phyloP scores from a whole-genome alignment of 2,329 filamentous ascomycete genomes.

The Hypoxylon sp. region DNA sequence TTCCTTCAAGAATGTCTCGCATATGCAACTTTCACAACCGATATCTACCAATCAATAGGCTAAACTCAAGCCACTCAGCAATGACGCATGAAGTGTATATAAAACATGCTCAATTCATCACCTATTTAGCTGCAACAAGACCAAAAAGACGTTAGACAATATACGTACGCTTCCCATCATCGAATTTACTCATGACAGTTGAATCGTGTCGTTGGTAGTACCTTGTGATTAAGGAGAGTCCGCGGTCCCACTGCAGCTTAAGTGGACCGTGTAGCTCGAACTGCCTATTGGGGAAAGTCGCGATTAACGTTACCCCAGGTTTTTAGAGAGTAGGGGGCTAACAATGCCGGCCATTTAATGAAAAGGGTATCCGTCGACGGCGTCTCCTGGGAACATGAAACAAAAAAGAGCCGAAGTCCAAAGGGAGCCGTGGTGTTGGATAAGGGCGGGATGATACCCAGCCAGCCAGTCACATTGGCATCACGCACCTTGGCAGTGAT shows the following conservation, averaged over 20 bases:
- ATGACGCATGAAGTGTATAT: background rate
- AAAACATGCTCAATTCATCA: constrained; percentile 15
- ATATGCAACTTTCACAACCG: constrained; percentile 13
- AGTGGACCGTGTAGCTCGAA: constrained; percentile 29
- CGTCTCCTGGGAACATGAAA: constrained; percentile 31
- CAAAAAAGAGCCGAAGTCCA: constrained; percentile 35
- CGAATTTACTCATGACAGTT: background rate
- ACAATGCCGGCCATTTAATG: constrained; percentile 19
- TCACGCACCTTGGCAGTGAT: constrained; percentile 35
- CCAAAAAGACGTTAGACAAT: background rate
- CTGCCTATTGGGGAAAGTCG: constrained; percentile 43
- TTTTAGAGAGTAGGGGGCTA: constrained; percentile 17
- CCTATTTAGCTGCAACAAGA: constrained; percentile 4
- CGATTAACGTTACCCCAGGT: constrained; percentile 46
- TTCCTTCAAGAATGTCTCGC: constrained; percentile 28
- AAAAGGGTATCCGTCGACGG: constrained; percentile 6
- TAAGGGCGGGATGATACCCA: constrained; percentile 24
- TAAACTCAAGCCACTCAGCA: constrained; percentile 13
- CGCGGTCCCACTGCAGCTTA: constrained; percentile 17
- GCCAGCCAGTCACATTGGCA: constrained; percentile 19
- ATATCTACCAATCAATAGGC: background rate
- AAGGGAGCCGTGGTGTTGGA: constrained; percentile 26
- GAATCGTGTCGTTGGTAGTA: constrained; percentile 6
- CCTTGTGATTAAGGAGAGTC: constrained; percentile 29
- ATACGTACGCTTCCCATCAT: background rate